Conservation (phyloP, 768 basidiomycete genomes). For the Lactarius akahatsu region DNA sequence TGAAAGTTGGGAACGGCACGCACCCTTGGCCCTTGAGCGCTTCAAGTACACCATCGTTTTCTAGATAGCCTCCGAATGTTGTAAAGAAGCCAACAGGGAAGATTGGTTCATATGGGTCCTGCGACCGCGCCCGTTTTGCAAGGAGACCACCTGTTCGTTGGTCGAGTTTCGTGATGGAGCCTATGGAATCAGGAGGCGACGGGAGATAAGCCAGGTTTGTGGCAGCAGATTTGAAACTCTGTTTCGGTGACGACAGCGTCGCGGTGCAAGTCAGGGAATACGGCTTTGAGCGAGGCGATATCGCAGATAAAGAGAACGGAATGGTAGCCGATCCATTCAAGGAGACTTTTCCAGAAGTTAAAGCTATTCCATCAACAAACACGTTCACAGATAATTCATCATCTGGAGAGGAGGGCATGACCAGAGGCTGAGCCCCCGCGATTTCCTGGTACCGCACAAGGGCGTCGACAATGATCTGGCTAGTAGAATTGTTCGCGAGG, state of each 20-base stretch:
- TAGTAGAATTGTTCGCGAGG: conserved; percentile 17
- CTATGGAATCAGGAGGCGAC: conserved; percentile 34
- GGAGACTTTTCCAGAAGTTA: conserved; percentile 36
- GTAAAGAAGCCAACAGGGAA: conserved; percentile 79
- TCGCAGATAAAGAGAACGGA: conserved; percentile 36
- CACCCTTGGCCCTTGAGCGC: conserved; percentile 60
- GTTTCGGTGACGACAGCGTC: conserved; percentile 27
- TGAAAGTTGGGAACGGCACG: conserved; percentile 14
- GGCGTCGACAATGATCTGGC: conserved; percentile 41
- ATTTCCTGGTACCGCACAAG: conserved; percentile 40
- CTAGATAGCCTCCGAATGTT: conserved; percentile 55
- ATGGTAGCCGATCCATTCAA: conserved; percentile 42
- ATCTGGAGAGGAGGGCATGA: conserved; percentile 23
- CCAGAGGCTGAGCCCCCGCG: conserved; percentile 39
- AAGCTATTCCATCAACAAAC: conserved; percentile 31
- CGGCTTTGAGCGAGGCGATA: conserved; percentile 35
- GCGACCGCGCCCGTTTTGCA: conserved; percentile 36
- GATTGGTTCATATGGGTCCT: conserved; percentile 39
- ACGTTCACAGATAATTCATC: conserved; percentile 36
- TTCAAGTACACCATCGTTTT: conserved; percentile 52
- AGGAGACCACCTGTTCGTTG: conserved; percentile 46
- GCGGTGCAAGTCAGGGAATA: conserved; percentile 41
- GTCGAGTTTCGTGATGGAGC: conserved; percentile 50
- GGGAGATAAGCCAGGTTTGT: conserved; percentile 44
- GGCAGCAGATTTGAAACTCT: conserved; percentile 37